Conservation (phyloP, 306 rosid species). For the Malus sieversii region DNA sequence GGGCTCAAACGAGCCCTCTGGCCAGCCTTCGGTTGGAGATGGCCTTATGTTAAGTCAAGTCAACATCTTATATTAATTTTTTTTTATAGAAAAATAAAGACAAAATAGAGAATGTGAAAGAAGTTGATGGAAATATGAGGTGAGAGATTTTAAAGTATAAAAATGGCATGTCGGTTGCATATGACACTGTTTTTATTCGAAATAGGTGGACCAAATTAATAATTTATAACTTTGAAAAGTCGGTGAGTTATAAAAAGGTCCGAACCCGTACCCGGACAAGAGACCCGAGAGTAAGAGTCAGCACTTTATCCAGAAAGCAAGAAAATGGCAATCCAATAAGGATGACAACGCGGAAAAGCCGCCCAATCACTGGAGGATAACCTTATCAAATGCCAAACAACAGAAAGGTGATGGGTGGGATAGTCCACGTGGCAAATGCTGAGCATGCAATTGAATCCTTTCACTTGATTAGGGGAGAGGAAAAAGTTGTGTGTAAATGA, state of each 20-base stretch:
- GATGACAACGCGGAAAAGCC: conserved; percentile 24
- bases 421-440: neutral
- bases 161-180: too few relatives aligned
- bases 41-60: too few relatives aligned
- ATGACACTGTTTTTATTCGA: too few relatives aligned
- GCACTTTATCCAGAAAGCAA: neutral
- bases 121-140: fast-evolving
- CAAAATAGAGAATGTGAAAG: too few relatives aligned
- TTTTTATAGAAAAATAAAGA: too few relatives aligned
- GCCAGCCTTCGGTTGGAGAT: too few relatives aligned
- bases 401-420: neutral
- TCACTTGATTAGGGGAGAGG: too few relatives aligned
- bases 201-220: neutral
- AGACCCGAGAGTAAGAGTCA: neutral
- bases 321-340: conserved; percentile 20
- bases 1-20: too few relatives aligned
- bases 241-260: neutral
- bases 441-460: too few relatives aligned
- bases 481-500: too few relatives aligned
- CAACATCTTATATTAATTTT: too few relatives aligned
- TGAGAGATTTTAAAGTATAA: too few relatives aligned
- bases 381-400: conserved; percentile 30
- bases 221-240: neutral
- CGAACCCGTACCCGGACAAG: neutral
- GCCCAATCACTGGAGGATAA: conserved; percentile 49